These are phyloP conservation scores for Daldinia concentrica DNA, from an alignment of 495 filamentous ascomycete genomes.

Conservation along the genomic window DNA sequence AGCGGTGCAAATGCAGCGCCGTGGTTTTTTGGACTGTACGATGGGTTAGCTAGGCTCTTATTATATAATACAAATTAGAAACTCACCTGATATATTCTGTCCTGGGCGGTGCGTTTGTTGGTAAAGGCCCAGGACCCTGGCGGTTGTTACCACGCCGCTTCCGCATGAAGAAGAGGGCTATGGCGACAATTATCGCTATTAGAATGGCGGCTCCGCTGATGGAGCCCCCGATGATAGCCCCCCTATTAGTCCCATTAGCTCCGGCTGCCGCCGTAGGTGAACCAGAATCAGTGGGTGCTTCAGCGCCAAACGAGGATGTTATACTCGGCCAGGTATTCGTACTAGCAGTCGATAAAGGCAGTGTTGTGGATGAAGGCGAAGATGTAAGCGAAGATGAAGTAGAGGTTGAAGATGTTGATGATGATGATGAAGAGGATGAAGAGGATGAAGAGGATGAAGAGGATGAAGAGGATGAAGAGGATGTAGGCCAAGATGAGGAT, in stretches of 20 bases:
- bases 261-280: conserved; percentile 10
- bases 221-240: conserved; percentile 58
- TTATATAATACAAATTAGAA: background rate
- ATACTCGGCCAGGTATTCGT: conserved; percentile 5
- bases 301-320: conserved; percentile 15
- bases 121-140: conserved; percentile 44
- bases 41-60: background rate
- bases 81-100: conserved; percentile 50
- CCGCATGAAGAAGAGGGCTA: conserved; percentile 46
- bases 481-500: conserved; percentile 26
- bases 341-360: conserved; percentile 21
- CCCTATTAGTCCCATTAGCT: conserved; percentile 44
- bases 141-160: conserved; percentile 50
- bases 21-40: conserved; percentile 40
- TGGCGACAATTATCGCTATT: conserved; percentile 43
- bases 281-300: conserved; percentile 21
- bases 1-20: conserved; percentile 46
- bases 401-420: conserved; percentile 26
- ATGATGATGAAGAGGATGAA: conserved; percentile 28
- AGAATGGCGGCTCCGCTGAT: conserved; percentile 52
- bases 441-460: conserved; percentile 31
- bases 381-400: conserved; percentile 30
- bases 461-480: conserved; percentile 30
- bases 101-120: conserved; percentile 30
- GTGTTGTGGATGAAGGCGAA: background rate